Evolutionary conservation across 441 rosid genomes (phyloP).

Genomic region (Erysimum cheiri): DNA sequence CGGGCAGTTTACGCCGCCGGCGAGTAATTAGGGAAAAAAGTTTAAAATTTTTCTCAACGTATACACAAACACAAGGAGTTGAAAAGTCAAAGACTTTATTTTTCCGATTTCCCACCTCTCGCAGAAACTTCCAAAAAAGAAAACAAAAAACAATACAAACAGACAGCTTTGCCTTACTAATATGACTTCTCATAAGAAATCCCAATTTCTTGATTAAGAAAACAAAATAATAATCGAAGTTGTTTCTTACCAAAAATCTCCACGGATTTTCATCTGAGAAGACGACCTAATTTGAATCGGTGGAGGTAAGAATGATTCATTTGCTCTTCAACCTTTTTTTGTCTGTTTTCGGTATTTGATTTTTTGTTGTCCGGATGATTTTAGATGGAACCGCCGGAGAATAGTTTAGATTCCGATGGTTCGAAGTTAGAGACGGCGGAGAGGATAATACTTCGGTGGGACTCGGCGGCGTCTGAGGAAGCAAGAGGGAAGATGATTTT

Average conservation of each 20-base stretch:
- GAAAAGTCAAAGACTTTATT: constrained; percentile 31
- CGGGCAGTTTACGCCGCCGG: constrained; percentile 31
- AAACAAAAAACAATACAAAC: constrained; percentile 22
- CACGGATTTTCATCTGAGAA: constrained; percentile 24
- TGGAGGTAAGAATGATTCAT: constrained; percentile 22
- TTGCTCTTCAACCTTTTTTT: background rate
- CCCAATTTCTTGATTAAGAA: constrained; percentile 11
- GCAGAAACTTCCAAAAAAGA: constrained; percentile 35
- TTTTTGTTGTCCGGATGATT: background rate
- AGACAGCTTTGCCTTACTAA: constrained; percentile 41
- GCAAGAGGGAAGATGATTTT: constrained; percentile 84
- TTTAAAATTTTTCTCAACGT: background rate
- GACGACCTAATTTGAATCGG: background rate
- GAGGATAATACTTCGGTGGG: constrained; percentile 83
- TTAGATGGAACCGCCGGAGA: constrained; percentile 47
- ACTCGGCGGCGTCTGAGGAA: constrained; percentile 78
- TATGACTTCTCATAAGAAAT: constrained; percentile 29
- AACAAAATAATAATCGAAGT: background rate
- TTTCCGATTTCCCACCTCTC: constrained; percentile 33
- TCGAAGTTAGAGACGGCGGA: constrained; percentile 64
- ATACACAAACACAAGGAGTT: constrained; percentile 12
- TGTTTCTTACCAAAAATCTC: constrained; percentile 4
- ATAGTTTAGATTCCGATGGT: constrained; percentile 19
- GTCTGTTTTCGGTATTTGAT: background rate
- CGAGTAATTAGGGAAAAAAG: constrained; percentile 20